Percentiles rank a stretch among this genome's conserved stretches.
Conservation (phyloP, 2,329 filamentous ascomycete genomes). For the Pyricularia grisea region DNA sequence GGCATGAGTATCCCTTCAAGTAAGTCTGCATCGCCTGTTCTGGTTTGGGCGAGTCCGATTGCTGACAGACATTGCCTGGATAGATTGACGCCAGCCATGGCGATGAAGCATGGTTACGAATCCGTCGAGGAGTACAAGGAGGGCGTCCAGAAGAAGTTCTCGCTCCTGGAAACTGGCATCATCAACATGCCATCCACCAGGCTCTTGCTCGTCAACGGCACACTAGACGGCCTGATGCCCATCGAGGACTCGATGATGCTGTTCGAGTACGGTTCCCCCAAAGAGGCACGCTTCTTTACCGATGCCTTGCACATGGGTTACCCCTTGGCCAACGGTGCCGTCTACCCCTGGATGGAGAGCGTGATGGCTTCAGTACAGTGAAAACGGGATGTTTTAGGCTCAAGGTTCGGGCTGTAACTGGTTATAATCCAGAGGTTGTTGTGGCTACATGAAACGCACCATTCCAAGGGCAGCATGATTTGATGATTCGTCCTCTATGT, state of each 20-base stretch:
- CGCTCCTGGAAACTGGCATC: constrained; percentile 49
- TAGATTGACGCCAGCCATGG: constrained; percentile 43
- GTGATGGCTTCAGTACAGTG: constrained; percentile 28
- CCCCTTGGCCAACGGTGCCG: constrained; percentile 44
- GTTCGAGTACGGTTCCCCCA: constrained; percentile 54
- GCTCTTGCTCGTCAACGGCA: constrained; percentile 53
- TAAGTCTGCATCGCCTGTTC: constrained; percentile 17
- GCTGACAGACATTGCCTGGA: background rate
- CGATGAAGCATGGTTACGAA: constrained; percentile 52
- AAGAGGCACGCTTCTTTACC: constrained; percentile 56
- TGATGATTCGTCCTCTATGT: background rate
- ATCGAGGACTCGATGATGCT: constrained; percentile 59
- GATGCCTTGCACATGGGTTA: constrained; percentile 60
- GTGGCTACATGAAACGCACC: background rate
- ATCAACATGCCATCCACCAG: constrained; percentile 44
- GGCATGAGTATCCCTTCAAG: constrained; percentile 57
- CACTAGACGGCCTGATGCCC: constrained; percentile 55
- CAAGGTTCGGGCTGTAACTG: background rate
- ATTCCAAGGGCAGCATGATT: background rate
- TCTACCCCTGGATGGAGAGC: constrained; percentile 54
- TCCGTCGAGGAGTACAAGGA: constrained; percentile 45
- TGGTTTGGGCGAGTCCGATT: background rate
- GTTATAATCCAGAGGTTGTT: background rate
- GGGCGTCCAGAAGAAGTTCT: constrained; percentile 50
- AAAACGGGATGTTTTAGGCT: background rate